These are phyloP conservation scores for Ogataea chonburiensis DNA, from an alignment of 805 yeast species.

Conservation along the genomic window DNA sequence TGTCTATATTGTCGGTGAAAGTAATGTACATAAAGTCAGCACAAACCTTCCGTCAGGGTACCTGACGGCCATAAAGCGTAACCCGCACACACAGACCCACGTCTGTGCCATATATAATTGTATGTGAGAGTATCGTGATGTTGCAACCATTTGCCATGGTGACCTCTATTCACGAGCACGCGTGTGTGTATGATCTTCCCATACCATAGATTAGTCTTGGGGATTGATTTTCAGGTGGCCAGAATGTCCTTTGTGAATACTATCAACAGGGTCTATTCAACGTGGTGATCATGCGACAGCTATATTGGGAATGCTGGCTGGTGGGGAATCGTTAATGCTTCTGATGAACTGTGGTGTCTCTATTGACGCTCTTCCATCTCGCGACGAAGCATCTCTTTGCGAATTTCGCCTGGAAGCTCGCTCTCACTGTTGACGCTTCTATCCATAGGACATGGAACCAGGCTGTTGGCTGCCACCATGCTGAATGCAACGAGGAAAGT, in stretches of 20 bases:
- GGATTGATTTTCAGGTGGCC: no score
- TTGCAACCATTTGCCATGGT: background rate
- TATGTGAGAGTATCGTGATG: background rate
- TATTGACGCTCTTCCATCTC: slow-evolving; percentile 2
- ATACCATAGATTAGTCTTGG: no score
- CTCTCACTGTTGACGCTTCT: slow-evolving; percentile 37
- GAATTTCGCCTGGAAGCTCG: slow-evolving; percentile 21
- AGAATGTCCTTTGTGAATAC: no score
- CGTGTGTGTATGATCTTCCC: no score
- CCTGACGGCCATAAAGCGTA: no score
- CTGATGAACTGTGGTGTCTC: no score
- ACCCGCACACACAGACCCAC: slow-evolving; percentile 1
- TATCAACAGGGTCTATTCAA: no score
- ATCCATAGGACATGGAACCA: slow-evolving; percentile 47
- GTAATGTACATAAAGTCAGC: background rate
- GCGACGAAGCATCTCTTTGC: slow-evolving; percentile 17
- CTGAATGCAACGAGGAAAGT: slow-evolving; percentile 74
- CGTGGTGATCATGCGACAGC: no score
- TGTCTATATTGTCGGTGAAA: no score
- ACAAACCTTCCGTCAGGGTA: background rate
- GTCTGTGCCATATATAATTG: background rate
- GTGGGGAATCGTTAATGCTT: background rate
- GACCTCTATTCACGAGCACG: no score
- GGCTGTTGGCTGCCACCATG: slow-evolving; percentile 34
- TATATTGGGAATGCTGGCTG: background rate